These are phyloP conservation scores for Glebionis coronaria DNA, from an alignment of 129 eudicot genomes.

Conservation along the genomic window DNA sequence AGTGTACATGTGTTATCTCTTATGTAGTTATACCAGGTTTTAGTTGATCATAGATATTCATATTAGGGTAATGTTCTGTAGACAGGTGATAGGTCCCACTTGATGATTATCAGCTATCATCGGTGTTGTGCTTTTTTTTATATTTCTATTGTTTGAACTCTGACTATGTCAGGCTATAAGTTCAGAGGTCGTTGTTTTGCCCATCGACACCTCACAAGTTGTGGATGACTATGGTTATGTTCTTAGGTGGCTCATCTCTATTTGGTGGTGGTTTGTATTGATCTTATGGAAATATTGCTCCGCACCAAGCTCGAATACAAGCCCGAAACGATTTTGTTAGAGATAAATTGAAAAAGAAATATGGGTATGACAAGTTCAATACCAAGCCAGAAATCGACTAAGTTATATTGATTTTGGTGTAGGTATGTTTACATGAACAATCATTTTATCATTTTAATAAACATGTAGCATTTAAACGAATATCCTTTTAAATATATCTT, in stretches of 20 bases:
- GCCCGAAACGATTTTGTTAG: slow-evolving; percentile 68
- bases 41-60: too few relatives aligned
- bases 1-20: too few relatives aligned
- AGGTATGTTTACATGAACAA: slow-evolving; percentile 16
- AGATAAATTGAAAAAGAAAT: slow-evolving; percentile 56
- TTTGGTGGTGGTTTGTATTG: slow-evolving; percentile 75
- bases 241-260: slow-evolving; percentile 50
- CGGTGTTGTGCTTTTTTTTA: background rate
- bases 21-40: too few relatives aligned
- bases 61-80: too few relatives aligned
- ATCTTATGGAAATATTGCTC: slow-evolving; percentile 63
- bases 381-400: slow-evolving; percentile 5
- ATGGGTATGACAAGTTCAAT: slow-evolving; percentile 52
- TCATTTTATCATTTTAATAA: too few relatives aligned
- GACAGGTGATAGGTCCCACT: too few relatives aligned
- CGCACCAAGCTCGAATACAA: slow-evolving; percentile 81
- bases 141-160: background rate
- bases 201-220: slow-evolving; percentile 64
- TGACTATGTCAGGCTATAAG: background rate
- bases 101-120: too few relatives aligned
- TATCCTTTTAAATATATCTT: too few relatives aligned
- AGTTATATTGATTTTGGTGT: slow-evolving; percentile 1
- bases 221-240: slow-evolving; percentile 51
- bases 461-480: too few relatives aligned
- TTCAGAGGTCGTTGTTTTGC: slow-evolving; percentile 57